These are phyloP conservation scores for Penicillium aurantiogriseum DNA, from an alignment of 2,329 filamentous ascomycete genomes.

Conservation along the genomic window DNA sequence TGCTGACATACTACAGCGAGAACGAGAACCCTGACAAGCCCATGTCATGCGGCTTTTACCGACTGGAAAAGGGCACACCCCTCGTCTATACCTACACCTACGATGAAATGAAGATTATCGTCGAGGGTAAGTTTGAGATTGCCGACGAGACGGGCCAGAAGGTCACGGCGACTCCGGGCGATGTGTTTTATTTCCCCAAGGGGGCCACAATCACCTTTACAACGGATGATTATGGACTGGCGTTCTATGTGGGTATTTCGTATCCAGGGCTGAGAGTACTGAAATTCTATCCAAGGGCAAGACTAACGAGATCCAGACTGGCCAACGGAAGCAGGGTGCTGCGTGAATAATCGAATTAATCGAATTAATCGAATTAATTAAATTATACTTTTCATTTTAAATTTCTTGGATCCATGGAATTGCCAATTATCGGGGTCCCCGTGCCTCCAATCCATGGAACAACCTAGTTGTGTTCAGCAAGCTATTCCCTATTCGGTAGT, in stretches of 20 bases:
- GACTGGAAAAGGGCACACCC: conserved; percentile 65
- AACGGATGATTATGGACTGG: conserved; percentile 60
- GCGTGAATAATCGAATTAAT: conserved; percentile 12
- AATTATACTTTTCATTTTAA: background rate
- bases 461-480: background rate
- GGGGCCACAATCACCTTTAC: conserved; percentile 65
- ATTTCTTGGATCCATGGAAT: background rate
- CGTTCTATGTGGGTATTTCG: conserved; percentile 51
- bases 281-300: background rate
- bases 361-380: background rate
- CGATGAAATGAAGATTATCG: conserved; percentile 72
- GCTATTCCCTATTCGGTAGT: conserved; percentile 24
- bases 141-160: conserved; percentile 60
- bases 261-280: background rate
- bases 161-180: conserved; percentile 60
- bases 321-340: conserved; percentile 32
- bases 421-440: conserved; percentile 14
- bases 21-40: conserved; percentile 58
- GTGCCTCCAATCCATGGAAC: conserved; percentile 20
- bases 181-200: conserved; percentile 68
- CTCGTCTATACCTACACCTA: conserved; percentile 69
- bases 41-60: conserved; percentile 64
- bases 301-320: conserved; percentile 25
- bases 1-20: conserved; percentile 40
- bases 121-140: conserved; percentile 66